phyloP scores from a whole-genome alignment of 2,329 filamentous ascomycete species.

The Botrytis cinerea region DNA sequence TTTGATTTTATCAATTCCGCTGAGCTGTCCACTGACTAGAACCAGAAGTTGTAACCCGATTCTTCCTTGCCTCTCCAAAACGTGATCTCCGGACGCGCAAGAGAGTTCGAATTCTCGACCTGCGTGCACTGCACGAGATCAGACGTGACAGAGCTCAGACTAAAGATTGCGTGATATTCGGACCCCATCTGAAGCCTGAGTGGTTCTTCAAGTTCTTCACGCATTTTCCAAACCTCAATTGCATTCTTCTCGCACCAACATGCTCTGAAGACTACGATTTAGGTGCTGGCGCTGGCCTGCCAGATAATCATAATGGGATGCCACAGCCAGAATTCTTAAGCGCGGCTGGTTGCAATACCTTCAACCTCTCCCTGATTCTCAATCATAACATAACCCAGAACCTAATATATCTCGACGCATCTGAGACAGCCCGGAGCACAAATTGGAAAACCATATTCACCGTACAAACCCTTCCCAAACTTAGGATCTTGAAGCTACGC shows the following conservation, averaged over 20 bases:
- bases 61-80: background rate
- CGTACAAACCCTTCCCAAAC: conserved; percentile 36
- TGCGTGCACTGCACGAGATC: conserved; percentile 11
- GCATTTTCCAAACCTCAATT: conserved; percentile 16
- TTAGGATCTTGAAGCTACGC: conserved; percentile 55
- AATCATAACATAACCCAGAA: conserved; percentile 11
- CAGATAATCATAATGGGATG: background rate
- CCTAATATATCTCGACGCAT: conserved; percentile 33
- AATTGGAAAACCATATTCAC: conserved; percentile 41
- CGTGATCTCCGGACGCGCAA: conserved; percentile 36
- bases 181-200: background rate
- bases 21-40: background rate
- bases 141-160: conserved; percentile 9
- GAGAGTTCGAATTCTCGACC: conserved; percentile 15
- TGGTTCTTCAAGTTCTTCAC: conserved; percentile 10
- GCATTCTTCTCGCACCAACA: conserved; percentile 11
- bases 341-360: conserved; percentile 5
- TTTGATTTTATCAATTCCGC: background rate
- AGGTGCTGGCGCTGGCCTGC: background rate
- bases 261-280: conserved; percentile 2
- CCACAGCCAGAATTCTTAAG: conserved; percentile 15
- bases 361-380: conserved; percentile 4
- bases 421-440: conserved; percentile 23
- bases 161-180: background rate
- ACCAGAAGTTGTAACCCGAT: background rate